Conservation (phyloP, 2,329 filamentous ascomycete species). For the Fusarium goolgardi region DNA sequence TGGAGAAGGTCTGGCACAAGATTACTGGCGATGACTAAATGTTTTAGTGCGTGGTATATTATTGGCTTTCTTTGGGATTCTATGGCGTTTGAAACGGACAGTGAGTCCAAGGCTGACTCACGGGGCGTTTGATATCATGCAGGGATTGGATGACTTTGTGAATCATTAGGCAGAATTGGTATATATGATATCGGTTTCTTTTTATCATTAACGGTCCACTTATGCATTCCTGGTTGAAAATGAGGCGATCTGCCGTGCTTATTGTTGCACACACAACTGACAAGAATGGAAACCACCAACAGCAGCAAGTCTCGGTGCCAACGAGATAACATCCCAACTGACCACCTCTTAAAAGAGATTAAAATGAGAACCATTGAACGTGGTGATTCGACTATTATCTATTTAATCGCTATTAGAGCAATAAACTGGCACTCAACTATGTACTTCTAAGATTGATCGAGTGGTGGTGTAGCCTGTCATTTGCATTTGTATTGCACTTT, state of each 20-base stretch:
- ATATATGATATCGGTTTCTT: slow-evolving; percentile 8
- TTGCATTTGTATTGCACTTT: slow-evolving; percentile 5
- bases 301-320: background rate
- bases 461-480: background rate
- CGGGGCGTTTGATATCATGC: slow-evolving; percentile 22
- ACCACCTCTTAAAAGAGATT: background rate
- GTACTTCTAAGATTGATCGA: background rate
- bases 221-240: slow-evolving; percentile 7
- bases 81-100: slow-evolving; percentile 27
- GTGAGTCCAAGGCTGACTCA: slow-evolving; percentile 10
- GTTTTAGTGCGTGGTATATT: background rate
- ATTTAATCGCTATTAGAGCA: background rate
- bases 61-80: slow-evolving; percentile 7
- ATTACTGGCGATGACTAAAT: slow-evolving; percentile 50
- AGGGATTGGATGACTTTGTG: slow-evolving; percentile 2
- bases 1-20: slow-evolving; percentile 60
- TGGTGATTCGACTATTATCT: background rate
- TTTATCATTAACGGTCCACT: background rate
- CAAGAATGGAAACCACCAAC: background rate
- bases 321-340: too few relatives aligned
- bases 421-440: background rate
- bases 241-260: slow-evolving; percentile 6
- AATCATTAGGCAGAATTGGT: slow-evolving; percentile 4
- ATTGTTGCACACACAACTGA: background rate
- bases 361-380: background rate